A percentile compares a stretch with the other conserved stretches of the same genome.
Evolutionary conservation across 2,329 filamentous ascomycete genomes (phyloP).

Genomic region (Colletotrichum euphorbiae): DNA sequence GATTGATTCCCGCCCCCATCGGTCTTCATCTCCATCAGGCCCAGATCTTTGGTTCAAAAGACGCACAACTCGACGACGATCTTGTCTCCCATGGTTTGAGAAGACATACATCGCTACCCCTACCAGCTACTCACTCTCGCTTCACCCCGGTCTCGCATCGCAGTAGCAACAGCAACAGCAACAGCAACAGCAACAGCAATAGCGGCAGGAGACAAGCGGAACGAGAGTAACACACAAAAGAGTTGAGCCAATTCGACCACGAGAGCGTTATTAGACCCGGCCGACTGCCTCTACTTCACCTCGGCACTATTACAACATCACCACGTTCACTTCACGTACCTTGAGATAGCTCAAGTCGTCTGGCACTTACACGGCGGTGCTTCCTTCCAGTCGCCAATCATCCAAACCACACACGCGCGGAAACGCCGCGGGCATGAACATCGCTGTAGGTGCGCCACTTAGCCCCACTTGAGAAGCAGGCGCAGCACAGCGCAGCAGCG

Average conservation of each 20-base stretch:
- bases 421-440: slow-evolving; percentile 38
- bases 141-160: background rate
- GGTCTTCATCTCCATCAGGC: slow-evolving; percentile 28
- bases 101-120: slow-evolving; percentile 3
- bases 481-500: slow-evolving; percentile 34
- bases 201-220: background rate
- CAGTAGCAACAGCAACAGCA: slow-evolving; percentile 2
- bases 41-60: slow-evolving; percentile 15
- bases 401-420: slow-evolving; percentile 6
- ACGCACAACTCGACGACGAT: slow-evolving; percentile 17
- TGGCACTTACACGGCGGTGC: background rate
- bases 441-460: slow-evolving; percentile 37
- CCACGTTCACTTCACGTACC: no score
- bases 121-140: background rate
- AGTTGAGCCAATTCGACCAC: slow-evolving; percentile 2
- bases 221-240: background rate
- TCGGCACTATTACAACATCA: background rate
- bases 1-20: slow-evolving; percentile 38
- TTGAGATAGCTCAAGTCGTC: no score
- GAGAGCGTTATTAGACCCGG: slow-evolving; percentile 15
- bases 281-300: slow-evolving; percentile 3
- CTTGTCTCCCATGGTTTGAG: slow-evolving; percentile 14
- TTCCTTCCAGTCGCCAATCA: slow-evolving; percentile 8
- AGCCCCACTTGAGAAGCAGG: slow-evolving; percentile 37
- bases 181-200: background rate